phyloP scores from a whole-genome alignment of 306 rosid genomes.

The Prosopis cineraria region DNA sequence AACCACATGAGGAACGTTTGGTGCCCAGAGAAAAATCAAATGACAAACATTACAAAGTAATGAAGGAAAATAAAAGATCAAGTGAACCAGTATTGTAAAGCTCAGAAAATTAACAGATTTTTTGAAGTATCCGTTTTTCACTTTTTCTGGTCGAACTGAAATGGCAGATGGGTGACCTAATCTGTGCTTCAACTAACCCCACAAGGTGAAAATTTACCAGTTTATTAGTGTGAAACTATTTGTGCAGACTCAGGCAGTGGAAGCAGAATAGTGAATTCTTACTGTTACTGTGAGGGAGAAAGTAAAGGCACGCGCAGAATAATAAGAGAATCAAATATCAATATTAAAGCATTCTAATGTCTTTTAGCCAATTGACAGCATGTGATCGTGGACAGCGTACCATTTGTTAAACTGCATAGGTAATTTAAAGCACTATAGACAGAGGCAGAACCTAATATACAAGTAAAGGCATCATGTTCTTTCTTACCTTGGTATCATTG shows the following conservation, averaged over 20 bases:
- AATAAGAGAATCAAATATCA: background rate
- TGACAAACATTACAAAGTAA: background rate
- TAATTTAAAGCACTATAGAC: slow-evolving; percentile 4
- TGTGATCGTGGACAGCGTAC: background rate
- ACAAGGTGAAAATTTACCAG: too few relatives aligned
- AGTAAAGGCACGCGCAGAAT: background rate
- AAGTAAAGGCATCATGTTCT: slow-evolving; percentile 14
- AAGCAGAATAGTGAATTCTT: slow-evolving; percentile 3
- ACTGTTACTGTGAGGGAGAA: background rate
- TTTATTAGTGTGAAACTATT: too few relatives aligned
- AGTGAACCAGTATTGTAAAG: slow-evolving; percentile 19
- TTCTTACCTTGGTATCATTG: slow-evolving; percentile 61
- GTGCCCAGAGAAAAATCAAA: background rate
- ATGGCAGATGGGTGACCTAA: slow-evolving; percentile 2
- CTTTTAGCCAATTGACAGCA: background rate
- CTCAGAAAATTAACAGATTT: background rate
- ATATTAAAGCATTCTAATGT: background rate
- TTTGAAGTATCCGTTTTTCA: background rate
- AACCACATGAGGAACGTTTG: background rate
- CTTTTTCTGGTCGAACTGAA: background rate
- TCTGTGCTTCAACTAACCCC: too few relatives aligned
- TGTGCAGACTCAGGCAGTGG: too few relatives aligned
- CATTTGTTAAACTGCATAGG: background rate
- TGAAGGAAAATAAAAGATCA: background rate
- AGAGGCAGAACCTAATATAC: slow-evolving; percentile 5